Base-by-base conservation (phyloP, 139 green algal species). In the Spirogloea muscicola region DNA sequence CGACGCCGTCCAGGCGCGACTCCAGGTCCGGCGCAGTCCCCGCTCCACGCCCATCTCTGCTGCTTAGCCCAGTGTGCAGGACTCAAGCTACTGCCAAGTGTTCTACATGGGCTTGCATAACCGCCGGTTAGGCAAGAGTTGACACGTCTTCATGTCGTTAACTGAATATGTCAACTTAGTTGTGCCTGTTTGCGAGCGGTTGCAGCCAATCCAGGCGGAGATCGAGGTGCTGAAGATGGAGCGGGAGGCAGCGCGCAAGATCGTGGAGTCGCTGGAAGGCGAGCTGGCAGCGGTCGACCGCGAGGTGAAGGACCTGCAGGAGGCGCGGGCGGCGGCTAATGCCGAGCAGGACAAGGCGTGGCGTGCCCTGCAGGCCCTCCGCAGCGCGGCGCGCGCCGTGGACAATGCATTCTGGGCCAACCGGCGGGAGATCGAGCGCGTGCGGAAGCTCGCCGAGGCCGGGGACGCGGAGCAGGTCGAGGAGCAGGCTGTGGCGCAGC, bases 141-240 rank as follows among this genome's bases (percentile, higher is more conserved):
- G n/a, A 2, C 1, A n/a, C 2, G 10, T 64, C 10, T 64, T 13
- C 10, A 40, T 9, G 29, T 38, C 39, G 29, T 13, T 38, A 27
- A 10, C 55, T 9, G 55, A 16, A 27, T 40, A 9, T 38, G 10
- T 9, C 39, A 10, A 64, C 29, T 49, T 40, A 13, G 5, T 7
- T 62, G 10, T 68, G 25, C 5, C 4, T 6, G 16, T 60, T 37
- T 68, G 59, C 27, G 41, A 7, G 29, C 16, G 3, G 36, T 5
- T 72, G 62, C 67, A 76, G 70, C 70, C 70, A 1, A n/a, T 79
- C 1, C 25, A 46, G 60, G 59, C 62, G 58, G 70, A 79, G 62
- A 38, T 39, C 16, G 60, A 79, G 10, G 70, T 72, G 43, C 58
- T 79, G 58, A 79, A 73, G 58, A 44, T 58, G 58, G 58, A 79